These are phyloP conservation scores for Rosellinia necatrix DNA, from an alignment of 2,329 filamentous ascomycete species.

Conservation along the genomic window DNA sequence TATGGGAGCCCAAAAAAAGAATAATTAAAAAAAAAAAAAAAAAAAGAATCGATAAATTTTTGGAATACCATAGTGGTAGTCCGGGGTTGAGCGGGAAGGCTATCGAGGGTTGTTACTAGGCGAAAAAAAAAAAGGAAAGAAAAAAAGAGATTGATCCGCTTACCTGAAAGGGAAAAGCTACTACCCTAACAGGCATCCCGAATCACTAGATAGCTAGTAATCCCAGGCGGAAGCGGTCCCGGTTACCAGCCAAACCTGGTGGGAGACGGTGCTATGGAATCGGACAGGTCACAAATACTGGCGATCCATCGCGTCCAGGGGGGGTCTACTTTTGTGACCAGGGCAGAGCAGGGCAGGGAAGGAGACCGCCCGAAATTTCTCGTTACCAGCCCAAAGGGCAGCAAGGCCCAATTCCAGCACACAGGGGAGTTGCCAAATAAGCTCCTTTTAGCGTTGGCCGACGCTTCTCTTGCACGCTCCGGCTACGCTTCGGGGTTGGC, in stretches of 20 bases:
- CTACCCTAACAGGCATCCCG: too few species aligned
- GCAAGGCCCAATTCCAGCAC: slow-evolving; percentile 14
- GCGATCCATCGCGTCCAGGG: slow-evolving; percentile 17
- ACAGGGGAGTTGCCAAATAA: slow-evolving; percentile 19
- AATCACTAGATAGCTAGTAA: too few species aligned
- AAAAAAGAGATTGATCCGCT: too few species aligned
- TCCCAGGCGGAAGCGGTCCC: slow-evolving; percentile 17
- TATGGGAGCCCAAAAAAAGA: too few species aligned
- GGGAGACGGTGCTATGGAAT: background rate
- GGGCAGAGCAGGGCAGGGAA: background rate
- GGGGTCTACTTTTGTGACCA: slow-evolving; percentile 8
- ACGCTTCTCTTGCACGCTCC: background rate
- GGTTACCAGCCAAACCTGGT: slow-evolving; percentile 8
- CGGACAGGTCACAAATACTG: slow-evolving; percentile 14
- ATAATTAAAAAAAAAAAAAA: too few species aligned
- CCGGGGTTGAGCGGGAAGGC: too few species aligned
- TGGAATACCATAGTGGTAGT: too few species aligned
- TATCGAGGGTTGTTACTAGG: too few species aligned
- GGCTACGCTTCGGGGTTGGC: slow-evolving; percentile 10
- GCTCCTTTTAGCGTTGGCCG: slow-evolving; percentile 9
- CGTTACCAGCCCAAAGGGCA: slow-evolving; percentile 19
- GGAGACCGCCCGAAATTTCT: too few species aligned
- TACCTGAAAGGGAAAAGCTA: background rate
- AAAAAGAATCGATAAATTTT: too few species aligned
- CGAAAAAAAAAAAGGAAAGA: too few species aligned